Base-by-base conservation (phyloP, 345 rosid genomes). In the Rhizophora mangle region DNA sequence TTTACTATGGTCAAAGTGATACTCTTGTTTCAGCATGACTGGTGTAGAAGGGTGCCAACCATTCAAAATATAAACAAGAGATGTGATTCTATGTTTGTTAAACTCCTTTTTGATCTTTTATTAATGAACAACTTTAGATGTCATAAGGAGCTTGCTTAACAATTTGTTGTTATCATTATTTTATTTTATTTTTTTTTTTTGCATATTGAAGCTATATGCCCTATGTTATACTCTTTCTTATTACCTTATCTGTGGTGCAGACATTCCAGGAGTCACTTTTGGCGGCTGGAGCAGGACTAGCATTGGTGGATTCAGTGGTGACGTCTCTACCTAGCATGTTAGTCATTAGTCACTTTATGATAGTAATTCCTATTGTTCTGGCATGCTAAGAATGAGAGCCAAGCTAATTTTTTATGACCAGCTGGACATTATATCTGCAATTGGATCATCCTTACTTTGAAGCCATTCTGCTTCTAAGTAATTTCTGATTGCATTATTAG, bases 221-320 rank as follows among this genome's bases (percentile, higher is more conserved):
- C 18, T 49, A 6, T 65, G 3, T n/a, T 32, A 54, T 11, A 39
- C 52, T 65, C 27, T 70, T 65, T 24, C 75, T 68, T 27, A 60
- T 68, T 31, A 54, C 68, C n/a, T 20, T 53, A 30, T 54, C 47
- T 10, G 36, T 65, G 24, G 69, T 82, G 79, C 89, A 93, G 98
- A 93, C 98, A 56, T 91, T 86, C 82, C 88, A 83, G 80, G 97
- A 93, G 69, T 93, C 97, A 36, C 92, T 93, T 67, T 60, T 78
- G 52, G 98, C 97, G 43, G 98, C 98, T 72, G 98, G 98, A 80
- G 96, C 96, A 59, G 98, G 98, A 82, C 79, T 91, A 62, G 80
- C 92, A 59, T 77, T 93, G 78, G 89, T 93, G 68, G 96, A 93
- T 82, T 88, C 98, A 89, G 97, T 93, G 98, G 97, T 91, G 89